Evolutionary conservation across 352 stramenopile genomes (phyloP).

Genomic region (Globisporangium spinosum): DNA sequence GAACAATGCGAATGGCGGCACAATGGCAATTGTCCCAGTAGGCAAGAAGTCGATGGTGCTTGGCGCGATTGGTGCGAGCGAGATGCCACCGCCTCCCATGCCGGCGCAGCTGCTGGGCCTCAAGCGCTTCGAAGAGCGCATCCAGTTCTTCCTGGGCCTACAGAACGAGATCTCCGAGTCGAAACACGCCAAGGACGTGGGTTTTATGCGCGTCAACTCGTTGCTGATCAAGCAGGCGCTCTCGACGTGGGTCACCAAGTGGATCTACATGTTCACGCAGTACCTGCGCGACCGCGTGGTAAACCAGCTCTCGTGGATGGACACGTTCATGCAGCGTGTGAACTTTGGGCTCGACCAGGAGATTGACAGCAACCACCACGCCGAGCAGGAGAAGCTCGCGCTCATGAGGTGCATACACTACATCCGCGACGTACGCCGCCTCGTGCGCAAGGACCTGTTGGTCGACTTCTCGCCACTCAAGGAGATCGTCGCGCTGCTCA

Average conservation of each 20-base stretch:
- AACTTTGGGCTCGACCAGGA: constrained; percentile 70
- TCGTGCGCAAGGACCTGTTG: constrained; percentile 80
- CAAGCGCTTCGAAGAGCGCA: constrained; percentile 87
- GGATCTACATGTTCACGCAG: constrained; percentile 93
- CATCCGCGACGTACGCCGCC: constrained; percentile 83
- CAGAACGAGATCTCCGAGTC: constrained; percentile 90
- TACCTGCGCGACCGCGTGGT: constrained; percentile 90
- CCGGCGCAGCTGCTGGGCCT: constrained; percentile 75
- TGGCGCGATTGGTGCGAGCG: not conserved
- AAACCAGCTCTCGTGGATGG: constrained; percentile 78
- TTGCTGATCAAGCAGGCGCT: constrained; percentile 94
- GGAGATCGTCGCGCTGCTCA: constrained; percentile 80
- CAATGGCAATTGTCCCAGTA: not conserved
- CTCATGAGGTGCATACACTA: constrained; percentile 89
- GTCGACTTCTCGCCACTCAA: constrained; percentile 72
- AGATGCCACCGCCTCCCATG: constrained; percentile 45
- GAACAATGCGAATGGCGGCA: not conserved
- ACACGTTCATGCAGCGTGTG: constrained; percentile 83
- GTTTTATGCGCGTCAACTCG: constrained; percentile 91
- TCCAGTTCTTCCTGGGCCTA: constrained; percentile 82
- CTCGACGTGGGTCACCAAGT: constrained; percentile 93
- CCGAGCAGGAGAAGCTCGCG: constrained; percentile 40
- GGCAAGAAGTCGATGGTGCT: constrained; percentile 10
- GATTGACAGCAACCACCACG: constrained; percentile 33
- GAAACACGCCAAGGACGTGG: constrained; percentile 83